A percentile compares a stretch with the other conserved stretches of the same genome.
phyloP scores from a whole-genome alignment of 2,329 filamentous ascomycete species.

The Calonectria multiphialidica region DNA sequence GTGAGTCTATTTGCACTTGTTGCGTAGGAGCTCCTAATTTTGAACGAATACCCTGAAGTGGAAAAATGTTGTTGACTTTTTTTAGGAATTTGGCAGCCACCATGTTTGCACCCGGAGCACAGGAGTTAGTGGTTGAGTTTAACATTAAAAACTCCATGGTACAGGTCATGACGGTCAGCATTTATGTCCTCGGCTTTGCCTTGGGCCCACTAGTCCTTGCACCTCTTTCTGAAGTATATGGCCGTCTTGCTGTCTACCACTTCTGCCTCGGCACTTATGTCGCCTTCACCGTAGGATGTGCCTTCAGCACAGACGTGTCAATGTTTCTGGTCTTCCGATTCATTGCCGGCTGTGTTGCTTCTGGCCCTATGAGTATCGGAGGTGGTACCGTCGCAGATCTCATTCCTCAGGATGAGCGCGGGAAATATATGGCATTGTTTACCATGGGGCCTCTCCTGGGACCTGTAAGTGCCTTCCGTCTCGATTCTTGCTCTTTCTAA shows the following conservation, averaged over 20 bases:
- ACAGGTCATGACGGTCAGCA: constrained; percentile 32
- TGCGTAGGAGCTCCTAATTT: constrained; percentile 20
- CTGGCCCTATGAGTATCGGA: constrained; percentile 1
- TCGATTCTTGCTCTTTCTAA: not conserved
- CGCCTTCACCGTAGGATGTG: constrained; percentile 1
- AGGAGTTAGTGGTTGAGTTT: constrained; percentile 30
- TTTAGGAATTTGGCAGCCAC: constrained; percentile 35
- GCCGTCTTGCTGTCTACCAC: constrained; percentile 2
- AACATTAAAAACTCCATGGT: constrained; percentile 26
- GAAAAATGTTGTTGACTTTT: too few relatives aligned
- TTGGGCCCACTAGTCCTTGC: constrained; percentile 20
- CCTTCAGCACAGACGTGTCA: not conserved
- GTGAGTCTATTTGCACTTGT: constrained; percentile 59
- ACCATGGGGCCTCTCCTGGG: constrained; percentile 7
- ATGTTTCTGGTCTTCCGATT: constrained; percentile 15
- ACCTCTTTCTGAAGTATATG: constrained; percentile 18
- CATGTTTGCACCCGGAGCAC: constrained; percentile 39
- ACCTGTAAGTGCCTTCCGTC: not conserved
- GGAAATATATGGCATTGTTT: constrained; percentile 4
- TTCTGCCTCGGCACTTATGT: not conserved
- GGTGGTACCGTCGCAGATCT: constrained; percentile 16
- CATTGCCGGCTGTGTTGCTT: not conserved
- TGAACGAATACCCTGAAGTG: too few relatives aligned
- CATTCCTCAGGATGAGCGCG: constrained; percentile 5
- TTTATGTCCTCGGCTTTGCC: constrained; percentile 36